Base-by-base conservation (phyloP, 768 basidiomycete genomes). In the Lyophyllum semitale region DNA sequence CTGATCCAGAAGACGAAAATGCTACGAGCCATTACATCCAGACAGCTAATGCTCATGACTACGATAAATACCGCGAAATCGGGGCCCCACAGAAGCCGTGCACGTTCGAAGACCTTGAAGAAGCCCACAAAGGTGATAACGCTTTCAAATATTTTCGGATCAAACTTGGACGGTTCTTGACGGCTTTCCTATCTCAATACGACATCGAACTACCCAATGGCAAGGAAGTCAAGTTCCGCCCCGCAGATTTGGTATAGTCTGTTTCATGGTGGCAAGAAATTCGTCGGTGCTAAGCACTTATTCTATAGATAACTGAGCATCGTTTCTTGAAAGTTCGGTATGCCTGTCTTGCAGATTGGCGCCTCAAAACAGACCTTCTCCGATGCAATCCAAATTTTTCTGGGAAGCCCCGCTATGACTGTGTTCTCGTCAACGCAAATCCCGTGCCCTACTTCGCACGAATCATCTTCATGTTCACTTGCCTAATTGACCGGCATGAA, bases 361-460 rank as follows among this genome's bases (percentile, higher is more conserved):
- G 46, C 8, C 25, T 59, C 20, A 54, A 53, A 3, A 63, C 59
- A 1, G 66, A 77, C 50, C 59, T 68, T 27, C 59, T 77, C 1
- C 54, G 57, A 2, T 71, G 64, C 57, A 73, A 66, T 48, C 69
- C 71, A 8, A 45, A 41, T 0, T 77, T 76, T 54, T 59, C 64
- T 37, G 35, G 56, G 0, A 22, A 40, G 1, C 65, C 63, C 8
- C 62, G 60, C 0, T 73, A 66, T 27, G 61, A 73, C 41, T 68
- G 40, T 48, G 66, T 57, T 18, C 41, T 59, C n/a, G 42, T 59
- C 29, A 8, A 48, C 27, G 43, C 42, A 15, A 15, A 53, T 3
- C 44, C 54, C 12, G 11, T 6, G 3, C 35, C 44, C 3, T 59
- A 29, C 48, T 53, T 42, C 35, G 54, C 54, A 7, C 27, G 32